phyloP scores from a whole-genome alignment of 2,329 filamentous ascomycete species.

The Ophiocordyceps robertsii region DNA sequence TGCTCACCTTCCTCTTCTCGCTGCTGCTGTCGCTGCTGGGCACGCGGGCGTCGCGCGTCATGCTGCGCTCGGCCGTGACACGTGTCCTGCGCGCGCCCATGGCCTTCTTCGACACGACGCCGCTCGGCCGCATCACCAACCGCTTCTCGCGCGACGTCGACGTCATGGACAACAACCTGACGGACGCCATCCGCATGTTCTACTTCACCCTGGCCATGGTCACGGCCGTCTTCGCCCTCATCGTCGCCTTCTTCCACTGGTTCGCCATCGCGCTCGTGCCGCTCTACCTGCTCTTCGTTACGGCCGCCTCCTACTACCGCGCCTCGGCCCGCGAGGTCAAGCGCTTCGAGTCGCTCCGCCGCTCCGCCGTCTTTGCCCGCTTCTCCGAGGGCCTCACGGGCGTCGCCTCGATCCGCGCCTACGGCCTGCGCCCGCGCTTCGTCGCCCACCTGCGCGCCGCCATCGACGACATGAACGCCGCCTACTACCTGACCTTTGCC shows the following conservation, averaged over 20 bases:
- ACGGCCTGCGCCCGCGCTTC: conserved; percentile 70
- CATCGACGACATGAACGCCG: conserved; percentile 85
- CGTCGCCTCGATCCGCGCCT: conserved; percentile 76
- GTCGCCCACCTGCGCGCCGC: conserved; percentile 52
- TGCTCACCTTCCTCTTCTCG: conserved; percentile 71
- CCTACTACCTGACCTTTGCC: conserved; percentile 89
- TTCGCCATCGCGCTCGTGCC: conserved; percentile 52
- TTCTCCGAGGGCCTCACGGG: conserved; percentile 83
- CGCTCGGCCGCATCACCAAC: conserved; percentile 88
- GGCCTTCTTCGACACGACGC: conserved; percentile 96
- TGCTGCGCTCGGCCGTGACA: conserved; percentile 69
- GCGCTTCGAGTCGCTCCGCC: conserved; percentile 79
- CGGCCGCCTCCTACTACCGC: conserved; percentile 79
- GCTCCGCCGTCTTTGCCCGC: conserved; percentile 78
- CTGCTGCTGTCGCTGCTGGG: conserved; percentile 65
- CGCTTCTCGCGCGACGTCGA: conserved; percentile 93
- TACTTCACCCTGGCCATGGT: conserved; percentile 76
- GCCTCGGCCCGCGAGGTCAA: conserved; percentile 89
- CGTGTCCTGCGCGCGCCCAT: conserved; percentile 61
- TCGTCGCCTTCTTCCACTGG: conserved; percentile 92
- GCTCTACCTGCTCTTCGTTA: conserved; percentile 63
- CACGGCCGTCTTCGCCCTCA: conserved; percentile 69
- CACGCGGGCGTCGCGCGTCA: conserved; percentile 67
- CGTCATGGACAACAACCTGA: conserved; percentile 87
- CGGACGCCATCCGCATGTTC: conserved; percentile 87